phyloP scores from a whole-genome alignment of 768 basidiomycete species.

The Naganishia onofrii region DNA sequence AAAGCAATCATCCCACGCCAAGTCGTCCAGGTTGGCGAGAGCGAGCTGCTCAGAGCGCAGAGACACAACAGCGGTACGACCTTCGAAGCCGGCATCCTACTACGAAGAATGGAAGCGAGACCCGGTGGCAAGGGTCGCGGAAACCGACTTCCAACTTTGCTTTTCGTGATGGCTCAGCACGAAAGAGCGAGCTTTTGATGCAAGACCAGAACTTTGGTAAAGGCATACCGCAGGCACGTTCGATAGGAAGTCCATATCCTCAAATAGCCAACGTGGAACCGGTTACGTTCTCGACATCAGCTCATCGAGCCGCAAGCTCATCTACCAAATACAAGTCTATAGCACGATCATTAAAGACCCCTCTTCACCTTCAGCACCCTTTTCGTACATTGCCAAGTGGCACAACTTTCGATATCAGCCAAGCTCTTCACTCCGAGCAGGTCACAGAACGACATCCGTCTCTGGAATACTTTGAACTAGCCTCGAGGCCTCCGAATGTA shows the following conservation, averaged over 20 bases:
- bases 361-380: conserved; percentile 25
- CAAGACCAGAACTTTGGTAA: no score
- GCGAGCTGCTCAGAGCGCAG: not conserved
- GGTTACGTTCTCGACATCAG: not conserved
- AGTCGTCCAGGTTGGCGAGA: not conserved
- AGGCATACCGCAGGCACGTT: not conserved
- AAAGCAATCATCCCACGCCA: not conserved
- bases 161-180: no score
- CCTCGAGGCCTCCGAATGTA: conserved; percentile 5
- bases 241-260: not conserved
- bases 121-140: not conserved
- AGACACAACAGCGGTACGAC: not conserved
- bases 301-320: not conserved
- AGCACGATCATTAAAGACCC: not conserved
- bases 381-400: conserved; percentile 23
- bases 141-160: no score
- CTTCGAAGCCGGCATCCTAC: not conserved
- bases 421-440: not conserved
- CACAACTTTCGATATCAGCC: conserved; percentile 19
- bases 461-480: conserved; percentile 22
- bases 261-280: not conserved
- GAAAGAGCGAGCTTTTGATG: no score
- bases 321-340: not conserved
- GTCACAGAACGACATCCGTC: conserved; percentile 19
- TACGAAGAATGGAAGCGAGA: not conserved